Conservation (phyloP, 805 yeast genomes). For the Nakazawaea wyomingensis region DNA sequence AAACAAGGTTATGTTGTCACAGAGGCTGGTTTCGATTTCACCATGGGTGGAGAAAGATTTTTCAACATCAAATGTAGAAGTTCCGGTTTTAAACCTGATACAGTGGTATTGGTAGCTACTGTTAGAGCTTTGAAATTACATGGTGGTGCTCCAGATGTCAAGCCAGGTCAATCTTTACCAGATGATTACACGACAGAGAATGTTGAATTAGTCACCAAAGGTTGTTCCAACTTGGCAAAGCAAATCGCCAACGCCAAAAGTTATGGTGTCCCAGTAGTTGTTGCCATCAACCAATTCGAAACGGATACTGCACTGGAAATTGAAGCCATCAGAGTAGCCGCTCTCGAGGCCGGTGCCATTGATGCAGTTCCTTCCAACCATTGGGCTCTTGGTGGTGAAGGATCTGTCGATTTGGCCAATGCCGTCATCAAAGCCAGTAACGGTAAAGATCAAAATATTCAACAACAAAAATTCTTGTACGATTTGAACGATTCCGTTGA, state of each 20-base stretch:
- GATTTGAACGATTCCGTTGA: slow-evolving; percentile 59
- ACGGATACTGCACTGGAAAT: slow-evolving; percentile 68
- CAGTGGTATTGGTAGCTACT: slow-evolving; percentile 77
- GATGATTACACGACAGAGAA: slow-evolving; percentile 68
- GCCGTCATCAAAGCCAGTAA: slow-evolving; percentile 61
- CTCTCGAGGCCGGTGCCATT: slow-evolving; percentile 71
- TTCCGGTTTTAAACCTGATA: slow-evolving; percentile 74
- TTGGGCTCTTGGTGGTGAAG: slow-evolving; percentile 84
- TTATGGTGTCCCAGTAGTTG: slow-evolving; percentile 76
- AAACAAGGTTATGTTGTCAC: slow-evolving; percentile 76
- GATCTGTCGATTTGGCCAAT: slow-evolving; percentile 69
- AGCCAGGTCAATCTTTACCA: slow-evolving; percentile 78
- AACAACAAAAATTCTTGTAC: slow-evolving; percentile 49
- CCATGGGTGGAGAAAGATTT: slow-evolving; percentile 90
- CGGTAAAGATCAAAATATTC: neutral
- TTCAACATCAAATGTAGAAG: slow-evolving; percentile 78
- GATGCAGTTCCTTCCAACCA: slow-evolving; percentile 80
- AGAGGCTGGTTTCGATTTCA: slow-evolving; percentile 86
- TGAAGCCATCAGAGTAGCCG: slow-evolving; percentile 59
- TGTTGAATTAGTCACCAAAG: slow-evolving; percentile 60
- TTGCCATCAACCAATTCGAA: slow-evolving; percentile 76
- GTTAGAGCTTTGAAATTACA: slow-evolving; percentile 80
- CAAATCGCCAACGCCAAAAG: slow-evolving; percentile 68
- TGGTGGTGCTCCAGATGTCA: slow-evolving; percentile 87
- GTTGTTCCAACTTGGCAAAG: slow-evolving; percentile 71